Percentiles rank a stretch among this genome's conserved stretches.
phyloP scores from a whole-genome alignment of 1,284 basidiomycete genomes.

The Leccinum brunneo-olivaceum region DNA sequence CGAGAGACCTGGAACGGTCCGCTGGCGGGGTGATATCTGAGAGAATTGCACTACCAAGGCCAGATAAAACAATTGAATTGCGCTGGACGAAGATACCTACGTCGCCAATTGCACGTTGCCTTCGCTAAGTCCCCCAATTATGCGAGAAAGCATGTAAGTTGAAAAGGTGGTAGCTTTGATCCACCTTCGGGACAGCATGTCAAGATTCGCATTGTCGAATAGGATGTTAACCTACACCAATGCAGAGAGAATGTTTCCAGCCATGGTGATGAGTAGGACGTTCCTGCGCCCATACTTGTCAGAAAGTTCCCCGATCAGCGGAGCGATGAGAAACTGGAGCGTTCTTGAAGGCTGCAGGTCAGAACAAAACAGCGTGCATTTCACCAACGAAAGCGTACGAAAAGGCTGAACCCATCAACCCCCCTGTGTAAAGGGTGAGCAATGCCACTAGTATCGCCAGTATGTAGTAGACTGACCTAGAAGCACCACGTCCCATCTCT shows the following conservation, averaged over 20 bases:
- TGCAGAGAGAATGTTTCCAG: slow-evolving; percentile 86
- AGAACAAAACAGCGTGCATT: slow-evolving; percentile 1
- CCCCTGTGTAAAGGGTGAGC: slow-evolving; percentile 41
- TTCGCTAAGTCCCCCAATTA: slow-evolving; percentile 86
- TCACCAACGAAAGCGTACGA: slow-evolving; percentile 48
- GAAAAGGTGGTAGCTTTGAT: slow-evolving; percentile 81
- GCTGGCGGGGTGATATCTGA: slow-evolving; percentile 78
- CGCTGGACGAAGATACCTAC: slow-evolving; percentile 35
- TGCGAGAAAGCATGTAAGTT: slow-evolving; percentile 80
- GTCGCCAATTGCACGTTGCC: slow-evolving; percentile 81
- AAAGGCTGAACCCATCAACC: slow-evolving; percentile 85
- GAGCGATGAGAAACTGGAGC: slow-evolving; percentile 83
- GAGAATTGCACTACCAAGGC: slow-evolving; percentile 65
- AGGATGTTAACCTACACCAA: slow-evolving; percentile 49
- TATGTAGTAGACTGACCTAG: slow-evolving; percentile 44
- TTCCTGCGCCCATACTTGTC: slow-evolving; percentile 83
- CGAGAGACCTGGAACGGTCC: slow-evolving; percentile 77
- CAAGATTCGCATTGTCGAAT: neutral
- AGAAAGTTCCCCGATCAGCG: slow-evolving; percentile 73
- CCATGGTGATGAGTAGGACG: slow-evolving; percentile 77
- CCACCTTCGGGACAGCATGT: slow-evolving; percentile 50
- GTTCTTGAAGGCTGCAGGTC: slow-evolving; percentile 41
- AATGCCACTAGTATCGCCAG: neutral
- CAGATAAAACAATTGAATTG: neutral
- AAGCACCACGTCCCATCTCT: slow-evolving; percentile 80